Evolutionary conservation across 1,139 yeast genomes (phyloP).

Genomic region (Zygosaccharomyces pseudobailii): DNA sequence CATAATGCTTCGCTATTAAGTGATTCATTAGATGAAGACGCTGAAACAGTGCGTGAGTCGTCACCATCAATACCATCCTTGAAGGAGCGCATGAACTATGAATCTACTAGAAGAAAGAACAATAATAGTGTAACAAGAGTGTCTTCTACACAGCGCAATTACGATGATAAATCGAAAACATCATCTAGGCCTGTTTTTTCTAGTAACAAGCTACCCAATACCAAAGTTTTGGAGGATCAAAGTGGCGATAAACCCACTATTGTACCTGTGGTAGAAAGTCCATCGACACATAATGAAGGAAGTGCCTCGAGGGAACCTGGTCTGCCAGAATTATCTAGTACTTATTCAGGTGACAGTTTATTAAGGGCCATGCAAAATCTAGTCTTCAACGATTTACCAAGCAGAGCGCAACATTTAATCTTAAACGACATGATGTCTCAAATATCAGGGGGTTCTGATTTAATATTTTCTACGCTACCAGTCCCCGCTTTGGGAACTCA

Average conservation of each 20-base stretch:
- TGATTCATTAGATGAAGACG: conserved; percentile 24
- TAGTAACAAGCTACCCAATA: conserved; percentile 72
- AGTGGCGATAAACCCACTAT: conserved; percentile 57
- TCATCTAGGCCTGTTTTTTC: conserved; percentile 61
- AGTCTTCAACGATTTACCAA: conserved; percentile 80
- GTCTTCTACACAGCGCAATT: conserved; percentile 6
- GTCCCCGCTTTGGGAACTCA: conserved; percentile 84
- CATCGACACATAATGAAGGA: conserved; percentile 8
- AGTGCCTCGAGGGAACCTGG: conserved; percentile 16
- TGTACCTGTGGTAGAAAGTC: conserved; percentile 43
- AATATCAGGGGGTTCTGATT: conserved; percentile 56
- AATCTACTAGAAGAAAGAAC: conserved; percentile 28
- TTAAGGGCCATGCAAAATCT: conserved; percentile 39
- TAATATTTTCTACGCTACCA: conserved; percentile 84
- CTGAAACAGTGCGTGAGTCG: conserved; percentile 15
- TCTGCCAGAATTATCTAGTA: conserved; percentile 26
- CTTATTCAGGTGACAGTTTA: conserved; percentile 27
- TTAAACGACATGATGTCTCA: conserved; percentile 77
- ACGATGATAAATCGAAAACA: conserved; percentile 33
- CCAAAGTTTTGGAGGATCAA: conserved; percentile 65
- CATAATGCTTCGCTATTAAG: conserved; percentile 16
- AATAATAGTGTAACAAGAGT: neutral
- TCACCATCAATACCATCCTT: conserved; percentile 18
- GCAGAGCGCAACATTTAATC: conserved; percentile 84
- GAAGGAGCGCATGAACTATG: conserved; percentile 29